A percentile compares a stretch with the other conserved stretches of the same genome.
Evolutionary conservation across 371 early-diverging fungal genomes (phyloP).

Genomic region (Syncephalastrum monosporum): DNA sequence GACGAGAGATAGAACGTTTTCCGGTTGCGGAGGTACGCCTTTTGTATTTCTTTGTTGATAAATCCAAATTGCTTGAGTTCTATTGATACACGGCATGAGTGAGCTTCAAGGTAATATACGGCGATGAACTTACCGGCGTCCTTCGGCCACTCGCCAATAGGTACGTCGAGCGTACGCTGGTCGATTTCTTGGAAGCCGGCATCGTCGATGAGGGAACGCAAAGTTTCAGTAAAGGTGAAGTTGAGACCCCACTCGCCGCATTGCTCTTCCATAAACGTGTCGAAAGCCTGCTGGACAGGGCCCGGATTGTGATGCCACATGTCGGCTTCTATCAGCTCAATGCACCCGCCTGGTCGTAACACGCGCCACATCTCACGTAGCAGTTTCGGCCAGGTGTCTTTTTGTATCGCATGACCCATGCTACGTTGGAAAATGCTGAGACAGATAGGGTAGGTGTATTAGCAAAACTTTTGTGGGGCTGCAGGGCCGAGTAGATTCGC

Average conservation of each 20-base stretch:
- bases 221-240: constrained; percentile 28
- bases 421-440: constrained; percentile 42
- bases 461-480: not conserved
- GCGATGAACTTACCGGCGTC: constrained; percentile 21
- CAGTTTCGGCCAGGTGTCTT: constrained; percentile 37
- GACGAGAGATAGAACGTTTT: constrained; percentile 33
- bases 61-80: constrained; percentile 55
- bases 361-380: constrained; percentile 39
- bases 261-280: constrained; percentile 35
- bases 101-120: not conserved
- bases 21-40: constrained; percentile 34
- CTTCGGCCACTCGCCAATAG: constrained; percentile 50
- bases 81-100: constrained; percentile 6
- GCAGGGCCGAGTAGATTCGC: no score
- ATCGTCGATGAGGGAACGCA: constrained; percentile 20
- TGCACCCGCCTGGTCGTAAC: constrained; percentile 41
- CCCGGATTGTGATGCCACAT: constrained; percentile 49
- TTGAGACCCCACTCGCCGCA: constrained; percentile 33
- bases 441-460: not conserved
- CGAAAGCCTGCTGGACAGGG: constrained; percentile 46
- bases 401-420: constrained; percentile 36
- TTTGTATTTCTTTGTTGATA: constrained; percentile 48
- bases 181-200: constrained; percentile 26
- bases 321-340: constrained; percentile 45
- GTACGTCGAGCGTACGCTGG: constrained; percentile 36